Evolutionary conservation across 1,284 basidiomycete species (phyloP), one percentile per base, ranked within the genome.

Genomic region (Heterobasidion annosum): DNA sequence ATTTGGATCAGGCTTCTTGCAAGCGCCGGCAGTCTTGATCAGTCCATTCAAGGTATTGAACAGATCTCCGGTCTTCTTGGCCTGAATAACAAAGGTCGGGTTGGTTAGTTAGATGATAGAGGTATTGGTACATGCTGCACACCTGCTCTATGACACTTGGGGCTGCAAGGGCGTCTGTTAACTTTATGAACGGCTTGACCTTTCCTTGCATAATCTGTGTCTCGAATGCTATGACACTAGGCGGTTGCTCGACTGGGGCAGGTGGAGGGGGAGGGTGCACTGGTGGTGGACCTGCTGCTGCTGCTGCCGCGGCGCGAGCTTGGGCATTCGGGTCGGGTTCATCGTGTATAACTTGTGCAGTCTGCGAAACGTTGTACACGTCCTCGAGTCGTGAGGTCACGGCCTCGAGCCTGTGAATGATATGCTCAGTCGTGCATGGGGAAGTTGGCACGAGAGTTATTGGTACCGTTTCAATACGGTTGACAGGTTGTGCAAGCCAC

Each of bases 381-480:
- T 99, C 96, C 71, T 99, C 96, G 33, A 99, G 82, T 53, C 96
- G 84, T 51, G 92, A 93, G 8, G 94, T 95, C 2, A 93, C 93
- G 48, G 97, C 96, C 77, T 96, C 90, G 53, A 93, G 79, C 59
- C 91, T 91, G 63, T 32, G 57, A 13, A 51, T 25, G 25, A 5
- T 25, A 61, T 48, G 55, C 42, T 34, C 19, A 44, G 48, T 37
- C 34, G 32, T 47, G 49, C 25, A 56, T 52, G 44, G 53, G 52
- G 45, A 50, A 37, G 34, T 34, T 55, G 50, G 52, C 12, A 48
- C 52, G 59, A 48, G 34, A 45, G 34, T 10, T 2, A 15, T 32
- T 16, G 1, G 55, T 65, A 91, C 92, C 92, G 80, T 70, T 89
- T 90, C 65, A 89, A 85, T 59, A 89, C 84, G n/a, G 87, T 90